phyloP scores from a whole-genome alignment of 1,139 yeast species.

The Entelexis paramagnoliae region DNA sequence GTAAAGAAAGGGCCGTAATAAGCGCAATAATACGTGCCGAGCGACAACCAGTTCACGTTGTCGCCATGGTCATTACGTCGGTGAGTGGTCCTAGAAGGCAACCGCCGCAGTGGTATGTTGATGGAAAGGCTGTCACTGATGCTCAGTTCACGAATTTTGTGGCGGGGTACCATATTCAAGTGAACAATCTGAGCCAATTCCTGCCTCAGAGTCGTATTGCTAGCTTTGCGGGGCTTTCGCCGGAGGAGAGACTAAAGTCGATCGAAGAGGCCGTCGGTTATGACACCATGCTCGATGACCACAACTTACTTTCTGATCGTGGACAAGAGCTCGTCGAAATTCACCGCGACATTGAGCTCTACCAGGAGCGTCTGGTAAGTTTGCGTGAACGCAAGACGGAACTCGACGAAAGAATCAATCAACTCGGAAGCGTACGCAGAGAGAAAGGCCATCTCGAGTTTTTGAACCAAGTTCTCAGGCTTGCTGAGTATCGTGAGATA shows the following conservation, averaged over 20 bases:
- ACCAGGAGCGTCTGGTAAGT: constrained; percentile 32
- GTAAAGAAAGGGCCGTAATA: constrained; percentile 46
- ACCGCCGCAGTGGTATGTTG: constrained; percentile 47
- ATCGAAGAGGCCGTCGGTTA: constrained; percentile 75
- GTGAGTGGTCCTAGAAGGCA: constrained; percentile 12
- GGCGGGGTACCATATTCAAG: constrained; percentile 55
- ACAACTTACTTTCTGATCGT: constrained; percentile 45
- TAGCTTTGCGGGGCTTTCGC: constrained; percentile 73
- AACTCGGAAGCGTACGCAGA: constrained; percentile 29
- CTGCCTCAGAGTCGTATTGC: constrained; percentile 93
- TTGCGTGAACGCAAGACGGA: constrained; percentile 35
- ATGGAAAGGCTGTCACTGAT: constrained; percentile 40
- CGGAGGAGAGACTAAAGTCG: constrained; percentile 62
- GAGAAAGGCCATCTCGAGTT: constrained; percentile 39
- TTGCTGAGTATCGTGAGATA: constrained; percentile 9
- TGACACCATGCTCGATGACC: constrained; percentile 46
- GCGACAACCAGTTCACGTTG: not conserved
- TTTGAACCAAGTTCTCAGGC: constrained; percentile 28
- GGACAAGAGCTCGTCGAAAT: constrained; percentile 34
- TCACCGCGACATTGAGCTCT: constrained; percentile 24
- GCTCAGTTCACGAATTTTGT: constrained; percentile 41
- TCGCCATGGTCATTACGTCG: constrained; percentile 1
- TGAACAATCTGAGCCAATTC: constrained; percentile 88
- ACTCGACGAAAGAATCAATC: constrained; percentile 27
- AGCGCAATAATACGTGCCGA: constrained; percentile 31